phyloP scores from a whole-genome alignment of 2,329 filamentous ascomycete genomes.

The Ophiosphaerella narmari region DNA sequence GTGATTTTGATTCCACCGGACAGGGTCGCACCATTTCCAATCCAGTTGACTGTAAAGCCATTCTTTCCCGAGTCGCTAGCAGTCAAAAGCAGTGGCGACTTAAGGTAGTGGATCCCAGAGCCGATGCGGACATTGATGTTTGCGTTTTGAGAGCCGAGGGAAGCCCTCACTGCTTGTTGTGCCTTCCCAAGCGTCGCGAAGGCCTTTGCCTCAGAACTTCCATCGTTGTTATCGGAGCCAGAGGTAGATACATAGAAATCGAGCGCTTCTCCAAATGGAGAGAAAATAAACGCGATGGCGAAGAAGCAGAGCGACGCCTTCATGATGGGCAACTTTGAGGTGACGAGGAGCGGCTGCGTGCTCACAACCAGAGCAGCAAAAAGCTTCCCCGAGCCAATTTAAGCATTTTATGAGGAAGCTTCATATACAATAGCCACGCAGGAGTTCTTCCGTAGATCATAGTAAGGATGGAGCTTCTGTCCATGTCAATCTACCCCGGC shows the following conservation, averaged over 20 bases:
- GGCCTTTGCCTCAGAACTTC: slow-evolving; percentile 1
- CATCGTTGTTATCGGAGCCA: slow-evolving; percentile 23
- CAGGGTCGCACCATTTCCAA: slow-evolving; percentile 9
- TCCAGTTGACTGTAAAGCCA: slow-evolving; percentile 15
- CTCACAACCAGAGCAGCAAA: background rate
- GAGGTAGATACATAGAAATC: slow-evolving; percentile 49
- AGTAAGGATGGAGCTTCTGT: too few species aligned
- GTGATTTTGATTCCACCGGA: slow-evolving; percentile 14
- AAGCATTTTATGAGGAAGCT: background rate
- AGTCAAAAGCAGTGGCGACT: slow-evolving; percentile 12
- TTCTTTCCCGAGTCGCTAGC: slow-evolving; percentile 14
- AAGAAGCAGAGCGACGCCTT: background rate
- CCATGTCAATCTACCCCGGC: too few species aligned
- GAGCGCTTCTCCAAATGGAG: slow-evolving; percentile 20
- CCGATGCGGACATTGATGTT: slow-evolving; percentile 14
- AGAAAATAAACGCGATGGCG: slow-evolving; percentile 30
- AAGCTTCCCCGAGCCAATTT: background rate
- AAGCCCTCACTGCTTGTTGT: slow-evolving; percentile 12
- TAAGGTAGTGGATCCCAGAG: slow-evolving; percentile 11
- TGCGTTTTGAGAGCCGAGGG: slow-evolving; percentile 5
- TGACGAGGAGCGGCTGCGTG: background rate
- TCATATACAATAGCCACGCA: background rate
- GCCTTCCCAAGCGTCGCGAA: slow-evolving; percentile 12
- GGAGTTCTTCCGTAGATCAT: background rate
- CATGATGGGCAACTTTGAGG: background rate